Evolutionary conservation across 139 green algal genomes (phyloP).

Genomic region (Pseudopediastrum boryanum): DNA sequence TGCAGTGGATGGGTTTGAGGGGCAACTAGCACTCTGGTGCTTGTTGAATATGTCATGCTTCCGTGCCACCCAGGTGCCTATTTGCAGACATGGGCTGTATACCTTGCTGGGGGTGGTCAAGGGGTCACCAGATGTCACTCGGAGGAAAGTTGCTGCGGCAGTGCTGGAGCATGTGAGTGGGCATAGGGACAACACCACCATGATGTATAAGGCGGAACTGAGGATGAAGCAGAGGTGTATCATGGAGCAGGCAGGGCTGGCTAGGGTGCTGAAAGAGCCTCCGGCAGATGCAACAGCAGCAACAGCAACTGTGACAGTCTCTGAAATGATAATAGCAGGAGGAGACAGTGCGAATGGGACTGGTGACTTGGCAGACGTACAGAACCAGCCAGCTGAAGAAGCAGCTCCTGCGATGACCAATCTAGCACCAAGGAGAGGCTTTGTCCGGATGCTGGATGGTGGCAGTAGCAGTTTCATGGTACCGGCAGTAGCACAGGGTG

Average conservation of each 20-base stretch:
- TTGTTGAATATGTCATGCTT: background rate
- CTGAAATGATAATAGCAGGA: too few species aligned
- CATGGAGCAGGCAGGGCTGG: slow-evolving; percentile 18
- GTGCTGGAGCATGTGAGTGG: slow-evolving; percentile 13
- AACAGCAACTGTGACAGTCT: too few species aligned
- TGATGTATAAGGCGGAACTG: slow-evolving; percentile 24
- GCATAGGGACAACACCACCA: background rate
- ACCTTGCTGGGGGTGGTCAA: slow-evolving; percentile 20
- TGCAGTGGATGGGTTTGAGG: slow-evolving; percentile 12
- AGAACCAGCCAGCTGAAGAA: too few species aligned
- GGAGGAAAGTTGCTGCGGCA: slow-evolving; percentile 7
- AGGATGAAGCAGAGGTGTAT: slow-evolving; percentile 23
- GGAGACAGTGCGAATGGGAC: too few species aligned
- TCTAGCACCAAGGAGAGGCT: too few species aligned
- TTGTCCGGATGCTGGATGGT: too few species aligned
- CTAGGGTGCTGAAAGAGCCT: too few species aligned
- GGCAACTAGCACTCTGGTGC: slow-evolving; percentile 6
- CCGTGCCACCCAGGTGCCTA: background rate
- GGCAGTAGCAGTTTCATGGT: too few species aligned
- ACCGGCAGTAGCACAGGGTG: too few species aligned
- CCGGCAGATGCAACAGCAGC: too few species aligned
- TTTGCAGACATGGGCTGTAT: slow-evolving; percentile 14
- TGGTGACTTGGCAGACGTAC: too few species aligned
- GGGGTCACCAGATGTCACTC: background rate
- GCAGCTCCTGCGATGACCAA: too few species aligned